Evolutionary conservation across 176 grass and related monocot genomes (phyloP).

Genomic region (Aechmea fasciata): DNA sequence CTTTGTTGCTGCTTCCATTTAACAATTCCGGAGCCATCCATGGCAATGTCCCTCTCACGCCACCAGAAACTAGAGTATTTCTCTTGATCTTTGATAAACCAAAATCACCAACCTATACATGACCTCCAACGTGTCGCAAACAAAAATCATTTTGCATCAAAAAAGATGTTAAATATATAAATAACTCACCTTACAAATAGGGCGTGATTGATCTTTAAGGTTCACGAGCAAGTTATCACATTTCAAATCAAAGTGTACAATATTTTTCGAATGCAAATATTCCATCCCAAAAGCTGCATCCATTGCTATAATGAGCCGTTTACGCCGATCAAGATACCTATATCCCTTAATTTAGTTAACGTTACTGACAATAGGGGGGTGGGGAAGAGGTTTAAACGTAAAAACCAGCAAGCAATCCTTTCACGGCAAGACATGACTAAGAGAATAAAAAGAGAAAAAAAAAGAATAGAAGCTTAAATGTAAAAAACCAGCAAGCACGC

Average conservation of each 20-base stretch:
- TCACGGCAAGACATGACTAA: slow-evolving; percentile 82
- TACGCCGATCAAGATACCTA: slow-evolving; percentile 77
- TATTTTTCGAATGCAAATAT: slow-evolving; percentile 93
- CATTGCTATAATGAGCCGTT: slow-evolving; percentile 81
- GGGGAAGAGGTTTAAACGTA: slow-evolving; percentile 5
- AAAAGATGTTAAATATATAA: background rate
- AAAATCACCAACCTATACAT: slow-evolving; percentile 77
- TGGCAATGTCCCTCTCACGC: slow-evolving; percentile 75
- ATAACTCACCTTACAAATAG: slow-evolving; percentile 66
- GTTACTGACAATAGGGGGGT: slow-evolving; percentile 13
- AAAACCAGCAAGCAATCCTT: slow-evolving; percentile 42
- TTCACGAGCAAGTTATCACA: slow-evolving; percentile 93
- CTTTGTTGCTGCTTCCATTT: slow-evolving; percentile 80
- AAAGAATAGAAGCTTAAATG: slow-evolving; percentile 9
- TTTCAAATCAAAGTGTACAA: slow-evolving; percentile 91
- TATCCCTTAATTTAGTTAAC: slow-evolving; percentile 12
- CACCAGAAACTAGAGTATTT: slow-evolving; percentile 90
- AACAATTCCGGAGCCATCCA: slow-evolving; percentile 92
- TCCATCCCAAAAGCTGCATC: slow-evolving; percentile 91
- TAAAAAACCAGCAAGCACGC: slow-evolving; percentile 18
- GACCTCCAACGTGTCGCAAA: no score
- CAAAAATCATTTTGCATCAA: no score
- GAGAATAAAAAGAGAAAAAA: slow-evolving; percentile 22
- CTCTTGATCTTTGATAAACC: slow-evolving; percentile 88
- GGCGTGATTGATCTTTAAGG: slow-evolving; percentile 86